Percentiles rank a stretch among this genome's conserved stretches.
Evolutionary conservation across 257 asterid species (phyloP).

Genomic region (Solanum clarkiae): DNA sequence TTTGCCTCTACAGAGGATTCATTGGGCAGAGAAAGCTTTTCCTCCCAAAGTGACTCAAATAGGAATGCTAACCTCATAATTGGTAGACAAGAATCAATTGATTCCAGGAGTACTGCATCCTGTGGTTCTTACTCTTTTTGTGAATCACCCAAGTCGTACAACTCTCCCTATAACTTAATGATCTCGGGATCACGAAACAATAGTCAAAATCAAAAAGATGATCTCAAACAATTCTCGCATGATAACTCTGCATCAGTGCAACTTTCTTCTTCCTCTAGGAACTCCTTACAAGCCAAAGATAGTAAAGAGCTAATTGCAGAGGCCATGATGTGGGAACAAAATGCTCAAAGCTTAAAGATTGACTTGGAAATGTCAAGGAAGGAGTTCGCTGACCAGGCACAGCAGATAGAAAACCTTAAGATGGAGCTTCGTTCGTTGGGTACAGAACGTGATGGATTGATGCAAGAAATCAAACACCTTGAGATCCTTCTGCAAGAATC

Average conservation of each 20-base stretch:
- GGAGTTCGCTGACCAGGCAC: slow-evolving; percentile 18
- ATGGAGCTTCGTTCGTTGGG: slow-evolving; percentile 15
- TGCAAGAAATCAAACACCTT: slow-evolving; percentile 21
- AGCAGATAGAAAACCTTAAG: slow-evolving; percentile 3
- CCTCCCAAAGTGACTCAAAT: slow-evolving; percentile 15
- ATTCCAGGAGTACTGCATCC: slow-evolving; percentile 18
- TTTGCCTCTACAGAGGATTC: slow-evolving; percentile 30
- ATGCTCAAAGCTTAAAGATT: slow-evolving; percentile 17
- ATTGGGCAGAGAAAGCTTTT: slow-evolving; percentile 17
- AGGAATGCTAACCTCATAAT: slow-evolving; percentile 1
- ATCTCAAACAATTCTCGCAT: slow-evolving; percentile 12
- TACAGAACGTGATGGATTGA: slow-evolving; percentile 12
- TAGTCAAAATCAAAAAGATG: slow-evolving; percentile 7
- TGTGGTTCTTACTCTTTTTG: slow-evolving; percentile 15
- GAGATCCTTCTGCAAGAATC: slow-evolving; percentile 15
- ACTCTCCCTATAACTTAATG: slow-evolving; percentile 4
- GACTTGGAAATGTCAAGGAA: slow-evolving; percentile 25
- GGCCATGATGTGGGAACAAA: slow-evolving; percentile 37
- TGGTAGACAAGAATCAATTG: slow-evolving; percentile 29
- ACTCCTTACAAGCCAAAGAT: slow-evolving; percentile 11
- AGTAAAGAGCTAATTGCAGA: slow-evolving; percentile 30
- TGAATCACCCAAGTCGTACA: slow-evolving; percentile 17
- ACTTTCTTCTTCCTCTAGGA: slow-evolving; percentile 6
- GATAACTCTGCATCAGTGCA: slow-evolving; percentile 9
- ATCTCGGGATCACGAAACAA: neutral